These are phyloP conservation scores for Lentinula edodes DNA, from an alignment of 768 basidiomycete genomes.

Conservation along the genomic window DNA sequence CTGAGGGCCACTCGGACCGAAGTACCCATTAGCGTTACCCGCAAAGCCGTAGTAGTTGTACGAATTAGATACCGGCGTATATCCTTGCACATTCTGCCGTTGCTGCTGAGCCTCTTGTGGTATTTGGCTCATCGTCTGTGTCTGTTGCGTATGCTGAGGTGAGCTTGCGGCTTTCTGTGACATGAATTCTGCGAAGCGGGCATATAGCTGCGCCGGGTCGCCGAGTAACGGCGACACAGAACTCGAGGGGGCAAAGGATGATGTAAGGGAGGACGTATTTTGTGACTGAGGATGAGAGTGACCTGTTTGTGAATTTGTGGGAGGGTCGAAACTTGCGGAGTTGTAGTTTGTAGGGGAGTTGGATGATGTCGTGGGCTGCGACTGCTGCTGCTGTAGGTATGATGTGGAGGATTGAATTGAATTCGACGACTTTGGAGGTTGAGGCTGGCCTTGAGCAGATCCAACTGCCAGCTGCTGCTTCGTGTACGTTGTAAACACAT, in stretches of 20 bases:
- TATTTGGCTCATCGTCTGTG: not conserved
- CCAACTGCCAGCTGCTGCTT: not conserved
- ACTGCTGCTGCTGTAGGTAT: not conserved
- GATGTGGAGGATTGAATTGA: not conserved
- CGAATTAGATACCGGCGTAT: not conserved
- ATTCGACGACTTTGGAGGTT: not conserved
- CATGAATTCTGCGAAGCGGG: constrained; percentile 2
- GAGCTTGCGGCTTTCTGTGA: not conserved
- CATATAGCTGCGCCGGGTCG: not conserved
- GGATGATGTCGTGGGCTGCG: not conserved
- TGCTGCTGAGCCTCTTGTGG: not conserved
- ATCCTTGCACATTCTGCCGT: not conserved
- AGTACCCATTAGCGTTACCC: not conserved
- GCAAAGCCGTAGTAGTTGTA: not conserved
- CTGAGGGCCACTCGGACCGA: not conserved
- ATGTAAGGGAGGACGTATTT: not conserved
- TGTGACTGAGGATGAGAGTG: not conserved
- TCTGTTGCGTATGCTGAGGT: not conserved
- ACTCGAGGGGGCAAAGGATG: not conserved
- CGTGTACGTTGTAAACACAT: not conserved
- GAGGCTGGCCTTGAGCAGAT: not conserved
- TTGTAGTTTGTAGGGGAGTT: not conserved
- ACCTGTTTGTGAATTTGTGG: not conserved
- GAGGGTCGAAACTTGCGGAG: not conserved
- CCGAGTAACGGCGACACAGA: not conserved